Evolutionary conservation across 139 green algal species (phyloP), one percentile per base, ranked within the genome.

Genomic region (Astrephomene gubernaculifera): DNA sequence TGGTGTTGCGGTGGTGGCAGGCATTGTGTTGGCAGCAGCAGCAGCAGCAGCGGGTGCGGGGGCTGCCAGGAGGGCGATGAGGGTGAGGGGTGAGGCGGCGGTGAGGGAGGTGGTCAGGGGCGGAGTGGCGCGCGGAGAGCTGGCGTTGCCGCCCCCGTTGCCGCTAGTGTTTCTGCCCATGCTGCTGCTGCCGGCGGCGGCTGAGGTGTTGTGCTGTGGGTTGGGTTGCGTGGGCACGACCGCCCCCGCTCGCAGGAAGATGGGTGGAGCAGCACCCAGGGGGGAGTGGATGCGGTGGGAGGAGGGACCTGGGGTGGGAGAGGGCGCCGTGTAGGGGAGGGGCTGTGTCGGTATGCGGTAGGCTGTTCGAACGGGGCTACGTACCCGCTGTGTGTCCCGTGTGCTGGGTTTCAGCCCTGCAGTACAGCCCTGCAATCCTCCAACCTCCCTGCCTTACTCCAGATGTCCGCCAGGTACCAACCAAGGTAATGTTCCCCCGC

Each of bases 211-310:
- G 57, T 17, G 43, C 7, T 29, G 70, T 29, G 24, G 44, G 71
- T 27, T 12, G 33, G 27, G 49, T 31, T 84, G 78, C 8, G 57
- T 33, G 61, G 78, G 78, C 21, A 84, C 12, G 43, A 84, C 38
- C 31, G 17, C 27, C 22, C 78, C 78, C 4, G 31, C 31, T 17
- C 78, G 78, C 52, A 75, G 63, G 41, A 84, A 65, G 25, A 84
- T 41, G 9, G 78, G 78, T 43, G 78, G 78, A 8, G 63, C 43
- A 2, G 78, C 17, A 38, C 78, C 78, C 31, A 84, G 78, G 0
- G 63, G 78, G 1, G 78, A 74, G 22, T 39, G 61, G 24, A 84
- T 27, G 8, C 24, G 41, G 43, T 75, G 63, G 25, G 44, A 63
- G 19, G 43, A 71, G n/a, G 78, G 78, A 1, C 78, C 78, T 84